Evolutionary conservation across 371 early-diverging fungal species (phyloP).

Genomic region (Smittium culicis): DNA sequence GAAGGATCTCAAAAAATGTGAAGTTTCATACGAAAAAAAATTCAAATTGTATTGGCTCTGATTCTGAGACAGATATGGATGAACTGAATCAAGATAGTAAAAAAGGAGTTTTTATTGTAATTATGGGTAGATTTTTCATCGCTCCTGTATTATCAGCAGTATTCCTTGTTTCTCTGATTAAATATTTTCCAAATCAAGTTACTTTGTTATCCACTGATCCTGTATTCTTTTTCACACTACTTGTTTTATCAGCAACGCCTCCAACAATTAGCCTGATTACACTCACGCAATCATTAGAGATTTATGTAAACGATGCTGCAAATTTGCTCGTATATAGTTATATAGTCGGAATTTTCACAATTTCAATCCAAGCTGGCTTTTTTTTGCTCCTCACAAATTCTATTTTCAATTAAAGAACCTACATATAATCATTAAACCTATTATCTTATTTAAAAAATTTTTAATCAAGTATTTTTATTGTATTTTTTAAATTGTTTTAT

Average conservation of each 20-base stretch:
- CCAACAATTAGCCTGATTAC: conserved; percentile 31
- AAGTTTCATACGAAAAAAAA: neutral
- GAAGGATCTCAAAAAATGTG: neutral
- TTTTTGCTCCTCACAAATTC: conserved; percentile 20
- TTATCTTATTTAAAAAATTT: too few relatives aligned
- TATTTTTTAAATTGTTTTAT: too few relatives aligned
- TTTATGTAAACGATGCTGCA: conserved; percentile 25
- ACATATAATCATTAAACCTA: too few relatives aligned
- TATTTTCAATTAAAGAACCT: too few relatives aligned
- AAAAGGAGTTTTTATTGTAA: conserved; percentile 19
- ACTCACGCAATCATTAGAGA: conserved; percentile 23
- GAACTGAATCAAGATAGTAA: too few relatives aligned
- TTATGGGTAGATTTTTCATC: conserved; percentile 24
- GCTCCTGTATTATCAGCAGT: conserved; percentile 18
- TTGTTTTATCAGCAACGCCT: conserved; percentile 29
- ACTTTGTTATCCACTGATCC: conserved; percentile 25
- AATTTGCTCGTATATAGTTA: conserved; percentile 21
- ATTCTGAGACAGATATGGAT: neutral
- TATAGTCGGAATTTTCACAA: conserved; percentile 16
- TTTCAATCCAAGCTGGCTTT: conserved; percentile 20
- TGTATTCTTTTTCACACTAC: conserved; percentile 26
- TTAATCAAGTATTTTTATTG: too few relatives aligned
- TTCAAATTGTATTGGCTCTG: neutral
- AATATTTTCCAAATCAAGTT: conserved; percentile 17
- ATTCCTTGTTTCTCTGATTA: conserved; percentile 17